phyloP scores from a whole-genome alignment of 2,329 filamentous ascomycete species.

The Claviceps quebecensis region DNA sequence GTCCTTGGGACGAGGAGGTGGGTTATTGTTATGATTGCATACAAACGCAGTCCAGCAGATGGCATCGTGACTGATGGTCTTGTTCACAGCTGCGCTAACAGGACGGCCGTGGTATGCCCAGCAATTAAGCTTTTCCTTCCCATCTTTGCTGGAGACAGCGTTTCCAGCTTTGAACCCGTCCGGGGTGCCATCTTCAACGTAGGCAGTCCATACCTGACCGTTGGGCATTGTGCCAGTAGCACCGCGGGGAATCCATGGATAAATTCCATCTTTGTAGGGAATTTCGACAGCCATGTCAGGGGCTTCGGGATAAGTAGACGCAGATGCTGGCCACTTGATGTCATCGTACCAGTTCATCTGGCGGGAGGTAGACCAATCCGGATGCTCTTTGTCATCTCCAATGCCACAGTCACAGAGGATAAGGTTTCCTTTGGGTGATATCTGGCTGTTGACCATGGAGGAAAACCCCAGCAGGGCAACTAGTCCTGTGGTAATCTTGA shows the following conservation, averaged over 20 bases:
- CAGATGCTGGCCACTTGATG: constrained; percentile 22
- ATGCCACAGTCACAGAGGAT: constrained; percentile 29
- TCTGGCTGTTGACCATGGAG: constrained; percentile 11
- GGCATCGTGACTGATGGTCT: constrained; percentile 22
- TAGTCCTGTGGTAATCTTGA: constrained; percentile 11
- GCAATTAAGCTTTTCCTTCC: constrained; percentile 25
- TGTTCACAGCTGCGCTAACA: constrained; percentile 24
- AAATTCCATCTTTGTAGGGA: constrained; percentile 23
- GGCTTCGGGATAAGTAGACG: constrained; percentile 20
- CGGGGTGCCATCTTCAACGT: constrained; percentile 26
- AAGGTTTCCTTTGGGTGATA: constrained; percentile 21
- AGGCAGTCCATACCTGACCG: constrained; percentile 26
- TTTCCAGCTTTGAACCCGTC: constrained; percentile 26
- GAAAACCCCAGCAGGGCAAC: constrained; percentile 13
- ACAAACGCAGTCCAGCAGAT: constrained; percentile 28
- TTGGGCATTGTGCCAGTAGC: constrained; percentile 24
- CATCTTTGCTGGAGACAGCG: constrained; percentile 25
- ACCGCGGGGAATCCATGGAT: constrained; percentile 25
- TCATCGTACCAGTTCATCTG: constrained; percentile 30
- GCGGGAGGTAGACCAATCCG: constrained; percentile 28
- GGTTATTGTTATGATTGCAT: constrained; percentile 22
- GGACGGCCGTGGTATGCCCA: constrained; percentile 28
- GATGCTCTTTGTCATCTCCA: constrained; percentile 25
- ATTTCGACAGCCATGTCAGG: constrained; percentile 26
- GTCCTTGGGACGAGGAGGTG: constrained; percentile 21